These are phyloP conservation scores for Furcasterigmium sp. DNA, from an alignment of 2,329 filamentous ascomycete species.

Conservation along the genomic window DNA sequence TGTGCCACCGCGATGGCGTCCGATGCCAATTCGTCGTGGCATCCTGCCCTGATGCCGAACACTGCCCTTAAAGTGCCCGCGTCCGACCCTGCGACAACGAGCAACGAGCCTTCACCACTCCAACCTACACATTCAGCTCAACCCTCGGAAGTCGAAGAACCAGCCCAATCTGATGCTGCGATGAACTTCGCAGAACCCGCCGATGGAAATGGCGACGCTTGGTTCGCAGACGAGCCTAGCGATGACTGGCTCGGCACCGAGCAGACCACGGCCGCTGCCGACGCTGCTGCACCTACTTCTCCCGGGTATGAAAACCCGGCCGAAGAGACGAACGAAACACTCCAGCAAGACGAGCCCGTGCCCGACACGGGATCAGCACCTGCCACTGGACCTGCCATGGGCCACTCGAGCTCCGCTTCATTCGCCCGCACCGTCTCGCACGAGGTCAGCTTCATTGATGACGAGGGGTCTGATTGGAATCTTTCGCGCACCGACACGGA, in stretches of 20 bases:
- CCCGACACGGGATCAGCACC: not conserved
- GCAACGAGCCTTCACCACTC: not conserved
- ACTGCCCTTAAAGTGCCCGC: slow-evolving; percentile 12
- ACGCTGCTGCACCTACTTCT: not conserved
- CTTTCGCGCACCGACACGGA: slow-evolving; percentile 47
- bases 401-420: slow-evolving; percentile 54
- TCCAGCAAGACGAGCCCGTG: slow-evolving; percentile 1
- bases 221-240: slow-evolving; percentile 1
- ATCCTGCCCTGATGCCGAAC: slow-evolving; percentile 34
- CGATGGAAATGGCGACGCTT: not conserved
- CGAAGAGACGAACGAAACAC: not conserved
- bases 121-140: not conserved
- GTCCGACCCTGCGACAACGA: not conserved
- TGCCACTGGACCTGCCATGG: slow-evolving; percentile 6
- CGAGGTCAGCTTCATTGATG: slow-evolving; percentile 53
- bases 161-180: not conserved
- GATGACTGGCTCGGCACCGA: slow-evolving; percentile 1
- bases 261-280: slow-evolving; percentile 1
- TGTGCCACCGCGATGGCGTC: slow-evolving; percentile 1
- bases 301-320: not conserved
- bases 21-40: slow-evolving; percentile 27
- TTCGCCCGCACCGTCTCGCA: slow-evolving; percentile 61
- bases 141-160: not conserved
- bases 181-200: not conserved
- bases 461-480: slow-evolving; percentile 55